These are phyloP conservation scores for Hibiscus trionum DNA, from an alignment of 345 rosid species.

Conservation along the genomic window DNA sequence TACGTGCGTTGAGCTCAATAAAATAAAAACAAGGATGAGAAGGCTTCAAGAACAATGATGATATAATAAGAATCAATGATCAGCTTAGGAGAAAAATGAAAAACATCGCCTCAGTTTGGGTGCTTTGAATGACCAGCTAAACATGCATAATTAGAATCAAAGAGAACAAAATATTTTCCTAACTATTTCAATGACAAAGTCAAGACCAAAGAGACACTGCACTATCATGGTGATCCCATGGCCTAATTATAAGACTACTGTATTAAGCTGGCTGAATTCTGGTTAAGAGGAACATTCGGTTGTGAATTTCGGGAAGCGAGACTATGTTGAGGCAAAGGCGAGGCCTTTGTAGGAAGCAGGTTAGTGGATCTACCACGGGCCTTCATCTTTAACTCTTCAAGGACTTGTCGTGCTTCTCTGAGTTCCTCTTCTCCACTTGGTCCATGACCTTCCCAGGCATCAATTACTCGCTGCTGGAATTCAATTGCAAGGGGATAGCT, in stretches of 20 bases:
- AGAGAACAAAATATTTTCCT: not conserved
- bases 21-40: too few relatives aligned
- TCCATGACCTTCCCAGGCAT: slow-evolving; percentile 88
- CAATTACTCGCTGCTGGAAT: slow-evolving; percentile 70
- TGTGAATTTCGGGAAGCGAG: slow-evolving; percentile 15
- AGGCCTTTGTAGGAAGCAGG: slow-evolving; percentile 33
- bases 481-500: slow-evolving; percentile 75
- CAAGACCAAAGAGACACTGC: not conserved
- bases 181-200: not conserved
- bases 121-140: too few relatives aligned
- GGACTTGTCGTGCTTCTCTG: slow-evolving; percentile 43
- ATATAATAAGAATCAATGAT: too few relatives aligned
- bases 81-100: not conserved
- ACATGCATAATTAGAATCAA: not conserved
- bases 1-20: too few relatives aligned
- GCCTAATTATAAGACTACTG: not conserved
- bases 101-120: not conserved
- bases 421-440: slow-evolving; percentile 50
- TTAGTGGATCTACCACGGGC: slow-evolving; percentile 37
- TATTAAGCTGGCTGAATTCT: not conserved
- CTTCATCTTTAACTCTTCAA: slow-evolving; percentile 56
- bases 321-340: slow-evolving; percentile 36
- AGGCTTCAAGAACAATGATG: too few relatives aligned
- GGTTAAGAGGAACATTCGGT: slow-evolving; percentile 3
- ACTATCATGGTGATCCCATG: too few relatives aligned